Evolutionary conservation across 257 asterid genomes (phyloP).

Genomic region (Solanum ossicruentum): DNA sequence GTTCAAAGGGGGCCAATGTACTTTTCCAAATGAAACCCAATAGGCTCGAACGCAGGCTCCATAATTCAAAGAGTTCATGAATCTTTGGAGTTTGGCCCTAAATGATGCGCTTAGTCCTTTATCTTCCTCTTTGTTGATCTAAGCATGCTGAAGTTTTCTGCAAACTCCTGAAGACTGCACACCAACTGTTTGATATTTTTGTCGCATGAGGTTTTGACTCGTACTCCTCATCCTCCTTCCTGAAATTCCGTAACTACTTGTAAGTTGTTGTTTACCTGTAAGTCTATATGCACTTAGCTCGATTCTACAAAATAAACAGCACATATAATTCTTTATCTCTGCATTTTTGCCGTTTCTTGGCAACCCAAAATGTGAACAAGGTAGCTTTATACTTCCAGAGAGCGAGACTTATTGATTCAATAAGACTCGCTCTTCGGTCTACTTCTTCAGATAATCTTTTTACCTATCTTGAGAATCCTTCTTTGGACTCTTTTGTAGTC

Average conservation of each 20-base stretch:
- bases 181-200: background rate
- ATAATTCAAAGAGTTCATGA: too few species aligned
- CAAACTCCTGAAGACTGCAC: background rate
- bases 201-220: background rate
- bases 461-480: slow-evolving; percentile 33
- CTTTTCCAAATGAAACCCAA: too few species aligned
- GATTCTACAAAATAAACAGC: slow-evolving; percentile 10
- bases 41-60: too few species aligned
- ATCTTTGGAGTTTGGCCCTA: background rate
- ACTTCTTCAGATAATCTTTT: slow-evolving; percentile 41
- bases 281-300: slow-evolving; percentile 20
- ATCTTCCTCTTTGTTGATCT: background rate
- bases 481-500: slow-evolving; percentile 71
- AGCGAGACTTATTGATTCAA: slow-evolving; percentile 71
- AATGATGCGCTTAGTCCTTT: background rate
- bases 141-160: background rate
- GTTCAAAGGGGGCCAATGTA: too few species aligned
- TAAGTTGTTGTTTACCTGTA: background rate
- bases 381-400: slow-evolving; percentile 62
- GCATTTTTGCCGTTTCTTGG: slow-evolving; percentile 30
- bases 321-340: slow-evolving; percentile 11
- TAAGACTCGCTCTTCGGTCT: slow-evolving; percentile 70
- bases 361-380: slow-evolving; percentile 36
- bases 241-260: background rate
- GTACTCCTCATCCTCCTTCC: background rate